Evolutionary conservation across 345 rosid genomes (phyloP).

Genomic region (Gossypium rotundifolium): DNA sequence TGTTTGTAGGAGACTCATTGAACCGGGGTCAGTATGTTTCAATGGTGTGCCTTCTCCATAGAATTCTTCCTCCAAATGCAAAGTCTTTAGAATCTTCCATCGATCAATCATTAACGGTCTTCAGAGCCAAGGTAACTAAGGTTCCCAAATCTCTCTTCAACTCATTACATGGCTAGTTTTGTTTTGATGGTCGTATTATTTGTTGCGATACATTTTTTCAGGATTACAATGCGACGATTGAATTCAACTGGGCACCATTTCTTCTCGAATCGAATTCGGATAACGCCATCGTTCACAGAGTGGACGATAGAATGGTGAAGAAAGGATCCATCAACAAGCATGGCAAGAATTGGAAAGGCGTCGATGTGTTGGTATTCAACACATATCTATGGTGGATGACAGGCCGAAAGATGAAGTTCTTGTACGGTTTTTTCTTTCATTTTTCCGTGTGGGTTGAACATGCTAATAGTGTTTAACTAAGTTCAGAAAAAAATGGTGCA

Average conservation of each 20-base stretch:
- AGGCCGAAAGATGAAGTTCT: conserved; percentile 69
- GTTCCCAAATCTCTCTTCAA: no score
- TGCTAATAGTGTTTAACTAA: no score
- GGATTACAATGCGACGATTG: conserved; percentile 94
- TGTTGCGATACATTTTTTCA: conserved; percentile 23
- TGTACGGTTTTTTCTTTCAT: conserved; percentile 27
- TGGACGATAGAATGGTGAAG: conserved; percentile 71
- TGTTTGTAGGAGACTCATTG: conserved; percentile 85
- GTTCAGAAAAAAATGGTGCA: neutral
- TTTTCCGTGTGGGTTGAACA: neutral
- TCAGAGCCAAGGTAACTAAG: conserved; percentile 65
- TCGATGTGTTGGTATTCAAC: conserved; percentile 34
- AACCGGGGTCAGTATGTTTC: conserved; percentile 80
- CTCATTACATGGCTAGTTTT: neutral
- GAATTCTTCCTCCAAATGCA: conserved; percentile 43
- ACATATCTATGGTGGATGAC: conserved; percentile 94
- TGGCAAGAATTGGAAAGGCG: conserved; percentile 84
- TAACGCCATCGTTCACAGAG: conserved; percentile 64
- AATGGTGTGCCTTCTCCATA: neutral
- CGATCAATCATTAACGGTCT: conserved; percentile 36
- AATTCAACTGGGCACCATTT: conserved; percentile 98
- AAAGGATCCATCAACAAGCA: conserved; percentile 93
- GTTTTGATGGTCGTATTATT: neutral
- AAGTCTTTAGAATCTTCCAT: conserved; percentile 39
- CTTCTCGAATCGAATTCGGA: conserved; percentile 94